These are phyloP conservation scores for Blepharisma japonicum DNA, from an alignment of 73 alveolate species.

Conservation along the genomic window DNA sequence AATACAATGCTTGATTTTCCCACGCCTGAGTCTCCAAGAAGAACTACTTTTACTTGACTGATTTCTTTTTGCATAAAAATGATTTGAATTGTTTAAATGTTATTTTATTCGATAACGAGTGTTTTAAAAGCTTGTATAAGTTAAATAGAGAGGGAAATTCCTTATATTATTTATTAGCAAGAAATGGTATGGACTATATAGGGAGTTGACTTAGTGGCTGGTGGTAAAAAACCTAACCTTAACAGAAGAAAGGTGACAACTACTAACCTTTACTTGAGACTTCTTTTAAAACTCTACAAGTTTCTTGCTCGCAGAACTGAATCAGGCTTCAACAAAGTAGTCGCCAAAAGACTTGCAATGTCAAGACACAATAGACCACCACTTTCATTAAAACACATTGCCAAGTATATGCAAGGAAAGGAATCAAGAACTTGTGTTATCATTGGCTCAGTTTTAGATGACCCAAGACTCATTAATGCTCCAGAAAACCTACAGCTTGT, in stretches of 20 bases:
- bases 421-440: constrained; percentile 72
- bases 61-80: neutral
- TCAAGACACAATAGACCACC: constrained; percentile 82
- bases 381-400: constrained; percentile 70
- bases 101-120: too few species aligned
- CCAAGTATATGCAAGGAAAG: constrained; percentile 51
- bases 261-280: constrained; percentile 38
- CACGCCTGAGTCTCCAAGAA: constrained; percentile 40
- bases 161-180: too few species aligned
- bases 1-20: constrained; percentile 40
- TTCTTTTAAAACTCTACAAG: constrained; percentile 68
- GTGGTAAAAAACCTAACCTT: neutral
- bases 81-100: too few species aligned
- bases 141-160: too few species aligned
- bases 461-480: constrained; percentile 67
- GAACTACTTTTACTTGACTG: constrained; percentile 32
- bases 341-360: constrained; percentile 75
- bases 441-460: constrained; percentile 89
- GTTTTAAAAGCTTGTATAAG: too few species aligned
- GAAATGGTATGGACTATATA: too few species aligned
- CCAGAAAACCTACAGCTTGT: constrained; percentile 75
- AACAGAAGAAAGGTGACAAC: constrained; percentile 42
- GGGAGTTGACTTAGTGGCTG: constrained; percentile 1
- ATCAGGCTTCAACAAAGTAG: constrained; percentile 74
- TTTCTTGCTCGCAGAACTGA: constrained; percentile 92